Percentiles rank a stretch among this genome's conserved stretches.
Evolutionary conservation across 768 basidiomycete species (phyloP).

Genomic region (Leccinum sublutescens): DNA sequence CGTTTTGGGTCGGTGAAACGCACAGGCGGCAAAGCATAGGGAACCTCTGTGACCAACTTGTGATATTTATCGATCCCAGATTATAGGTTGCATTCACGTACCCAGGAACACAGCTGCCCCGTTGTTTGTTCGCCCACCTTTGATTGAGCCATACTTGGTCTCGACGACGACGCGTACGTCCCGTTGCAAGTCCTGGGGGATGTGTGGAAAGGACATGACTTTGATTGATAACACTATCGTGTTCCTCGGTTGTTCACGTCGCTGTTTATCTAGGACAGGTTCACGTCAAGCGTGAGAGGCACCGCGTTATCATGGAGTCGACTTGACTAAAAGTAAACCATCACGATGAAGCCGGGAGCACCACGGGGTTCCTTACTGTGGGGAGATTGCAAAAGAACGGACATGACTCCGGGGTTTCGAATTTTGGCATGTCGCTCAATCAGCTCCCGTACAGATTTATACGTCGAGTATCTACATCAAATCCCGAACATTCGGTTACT

Average conservation of each 20-base stretch:
- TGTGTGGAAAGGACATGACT: conserved; percentile 32
- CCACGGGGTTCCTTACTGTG: conserved; percentile 2
- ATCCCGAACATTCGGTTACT: not conserved
- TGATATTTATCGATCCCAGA: not conserved
- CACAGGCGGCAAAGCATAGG: conserved; percentile 64
- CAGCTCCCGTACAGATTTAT: not conserved
- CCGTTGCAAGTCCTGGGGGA: conserved; percentile 56
- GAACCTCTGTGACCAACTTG: conserved; percentile 51
- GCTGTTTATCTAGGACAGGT: conserved; percentile 12
- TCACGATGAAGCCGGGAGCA: not conserved
- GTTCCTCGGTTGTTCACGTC: not conserved
- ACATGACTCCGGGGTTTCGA: not conserved
- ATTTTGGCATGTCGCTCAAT: not conserved
- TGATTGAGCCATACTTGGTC: conserved; percentile 55
- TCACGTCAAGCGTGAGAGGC: conserved; percentile 9
- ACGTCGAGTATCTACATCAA: conserved; percentile 6
- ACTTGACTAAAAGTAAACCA: conserved; percentile 1
- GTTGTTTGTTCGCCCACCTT: conserved; percentile 58
- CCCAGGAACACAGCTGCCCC: conserved; percentile 66
- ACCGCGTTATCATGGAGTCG: not conserved
- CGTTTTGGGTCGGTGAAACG: conserved; percentile 64
- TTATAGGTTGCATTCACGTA: conserved; percentile 21
- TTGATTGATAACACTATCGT: not conserved
- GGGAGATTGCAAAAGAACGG: not conserved
- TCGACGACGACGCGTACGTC: conserved; percentile 44